Percentiles rank a stretch among this genome's conserved stretches.
Conservation (phyloP, 352 stramenopile species). For the Globisporangium cystogenes region DNA sequence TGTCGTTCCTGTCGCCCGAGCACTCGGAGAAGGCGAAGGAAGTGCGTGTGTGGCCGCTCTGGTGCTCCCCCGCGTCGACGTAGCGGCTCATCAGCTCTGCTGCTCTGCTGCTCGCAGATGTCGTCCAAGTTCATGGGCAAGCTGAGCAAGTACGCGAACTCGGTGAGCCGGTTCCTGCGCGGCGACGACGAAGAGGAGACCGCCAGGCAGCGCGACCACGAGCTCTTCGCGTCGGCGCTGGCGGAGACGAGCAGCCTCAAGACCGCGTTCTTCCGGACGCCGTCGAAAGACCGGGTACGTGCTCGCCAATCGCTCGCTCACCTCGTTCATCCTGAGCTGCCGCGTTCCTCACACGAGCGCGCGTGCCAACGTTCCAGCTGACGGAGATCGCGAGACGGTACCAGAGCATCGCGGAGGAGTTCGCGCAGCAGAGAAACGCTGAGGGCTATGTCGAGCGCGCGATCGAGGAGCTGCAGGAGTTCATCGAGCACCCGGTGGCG, state of each 20-base stretch:
- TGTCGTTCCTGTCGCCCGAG: constrained; percentile 62
- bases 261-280: constrained; percentile 59
- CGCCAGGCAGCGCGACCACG: constrained; percentile 21
- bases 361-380: constrained; percentile 29
- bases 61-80: no score
- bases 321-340: not conserved
- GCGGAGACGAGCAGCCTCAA: constrained; percentile 51
- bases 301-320: not conserved
- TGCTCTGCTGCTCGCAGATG: constrained; percentile 15
- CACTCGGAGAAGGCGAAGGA: constrained; percentile 78
- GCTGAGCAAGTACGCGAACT: constrained; percentile 58
- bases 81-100: not conserved
- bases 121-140: constrained; percentile 80
- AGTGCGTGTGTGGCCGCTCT: constrained; percentile 19
- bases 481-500: constrained; percentile 67
- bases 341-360: not conserved
- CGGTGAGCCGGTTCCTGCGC: constrained; percentile 50
- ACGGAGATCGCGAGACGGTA: constrained; percentile 70
- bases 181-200: constrained; percentile 49
- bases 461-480: constrained; percentile 66
- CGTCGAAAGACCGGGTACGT: constrained; percentile 54
- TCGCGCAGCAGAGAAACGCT: constrained; percentile 48
- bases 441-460: constrained; percentile 67
- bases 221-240: constrained; percentile 37
- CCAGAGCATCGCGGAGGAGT: constrained; percentile 64